Conservation (phyloP, 1,284 basidiomycete genomes). For the Tylopilus sp. region DNA sequence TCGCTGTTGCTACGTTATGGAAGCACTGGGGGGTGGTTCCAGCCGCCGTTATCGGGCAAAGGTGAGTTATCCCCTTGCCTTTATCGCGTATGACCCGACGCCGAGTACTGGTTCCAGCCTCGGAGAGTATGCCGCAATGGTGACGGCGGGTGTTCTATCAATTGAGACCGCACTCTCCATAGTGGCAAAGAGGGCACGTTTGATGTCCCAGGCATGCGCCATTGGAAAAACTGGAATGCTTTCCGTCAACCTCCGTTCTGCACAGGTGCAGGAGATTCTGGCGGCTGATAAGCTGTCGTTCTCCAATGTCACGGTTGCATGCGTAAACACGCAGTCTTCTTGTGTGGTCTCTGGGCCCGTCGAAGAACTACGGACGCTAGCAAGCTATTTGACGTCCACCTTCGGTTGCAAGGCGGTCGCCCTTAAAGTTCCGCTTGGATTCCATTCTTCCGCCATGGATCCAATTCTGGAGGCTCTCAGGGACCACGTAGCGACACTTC, state of each 20-base stretch:
- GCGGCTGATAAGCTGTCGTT: constrained; percentile 36
- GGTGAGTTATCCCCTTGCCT: constrained; percentile 39
- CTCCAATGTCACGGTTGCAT: constrained; percentile 48
- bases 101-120: constrained; percentile 39
- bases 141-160: constrained; percentile 51
- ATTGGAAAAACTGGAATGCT: constrained; percentile 54
- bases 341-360: constrained; percentile 57
- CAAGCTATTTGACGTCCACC: constrained; percentile 37
- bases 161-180: constrained; percentile 54
- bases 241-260: constrained; percentile 43
- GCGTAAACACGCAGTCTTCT: constrained; percentile 56
- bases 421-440: constrained; percentile 57
- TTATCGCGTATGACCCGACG: not conserved
- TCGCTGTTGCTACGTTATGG: constrained; percentile 58
- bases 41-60: constrained; percentile 58
- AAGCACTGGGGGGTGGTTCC: constrained; percentile 62
- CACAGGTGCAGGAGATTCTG: constrained; percentile 38
- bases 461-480: constrained; percentile 50
- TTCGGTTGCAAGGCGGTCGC: constrained; percentile 39
- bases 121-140: constrained; percentile 69
- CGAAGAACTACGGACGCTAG: constrained; percentile 41
- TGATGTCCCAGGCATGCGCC: constrained; percentile 50
- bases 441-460: constrained; percentile 60
- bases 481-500: constrained; percentile 36
- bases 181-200: constrained; percentile 53